These are phyloP conservation scores for Pelargonium fulgidum DNA, from an alignment of 441 rosid species.

Conservation along the genomic window DNA sequence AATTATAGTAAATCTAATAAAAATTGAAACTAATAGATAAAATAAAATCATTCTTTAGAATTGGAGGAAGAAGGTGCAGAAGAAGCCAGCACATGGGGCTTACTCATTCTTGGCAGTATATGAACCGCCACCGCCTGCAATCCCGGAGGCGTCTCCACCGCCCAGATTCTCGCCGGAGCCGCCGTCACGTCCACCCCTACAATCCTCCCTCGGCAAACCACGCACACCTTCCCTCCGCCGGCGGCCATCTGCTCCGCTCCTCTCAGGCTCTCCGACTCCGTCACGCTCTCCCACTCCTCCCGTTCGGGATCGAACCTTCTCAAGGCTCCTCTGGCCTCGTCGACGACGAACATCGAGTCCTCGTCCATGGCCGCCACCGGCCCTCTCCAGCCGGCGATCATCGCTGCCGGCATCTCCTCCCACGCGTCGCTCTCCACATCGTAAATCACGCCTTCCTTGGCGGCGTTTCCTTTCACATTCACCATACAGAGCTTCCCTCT, in stretches of 20 bases:
- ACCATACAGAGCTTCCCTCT: slow-evolving; percentile 53
- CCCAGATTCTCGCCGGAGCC: slow-evolving; percentile 28
- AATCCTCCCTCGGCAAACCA: slow-evolving; percentile 23
- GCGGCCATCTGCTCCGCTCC: slow-evolving; percentile 47
- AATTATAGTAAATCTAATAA: too few relatives aligned
- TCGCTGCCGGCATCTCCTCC: slow-evolving; percentile 46
- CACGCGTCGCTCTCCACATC: slow-evolving; percentile 33
- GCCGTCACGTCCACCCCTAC: slow-evolving; percentile 40
- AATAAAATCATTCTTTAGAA: not conserved
- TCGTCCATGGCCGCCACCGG: slow-evolving; percentile 60
- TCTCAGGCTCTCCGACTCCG: slow-evolving; percentile 25
- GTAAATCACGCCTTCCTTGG: slow-evolving; percentile 41
- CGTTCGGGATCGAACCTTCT: slow-evolving; percentile 27
- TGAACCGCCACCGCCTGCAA: slow-evolving; percentile 38
- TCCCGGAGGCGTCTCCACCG: slow-evolving; percentile 34
- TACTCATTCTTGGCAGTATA: slow-evolving; percentile 51
- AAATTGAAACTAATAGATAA: too few relatives aligned
- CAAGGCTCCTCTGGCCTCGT: slow-evolving; percentile 36
- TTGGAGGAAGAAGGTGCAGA: not conserved
- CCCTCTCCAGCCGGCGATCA: slow-evolving; percentile 55
- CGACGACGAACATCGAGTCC: slow-evolving; percentile 39
- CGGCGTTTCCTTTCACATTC: slow-evolving; percentile 38
- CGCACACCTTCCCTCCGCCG: slow-evolving; percentile 43
- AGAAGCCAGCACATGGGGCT: too few relatives aligned
- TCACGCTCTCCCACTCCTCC: slow-evolving; percentile 38